Conservation (phyloP, 177 flowering plant genomes). For the Vitis hybrid region DNA sequence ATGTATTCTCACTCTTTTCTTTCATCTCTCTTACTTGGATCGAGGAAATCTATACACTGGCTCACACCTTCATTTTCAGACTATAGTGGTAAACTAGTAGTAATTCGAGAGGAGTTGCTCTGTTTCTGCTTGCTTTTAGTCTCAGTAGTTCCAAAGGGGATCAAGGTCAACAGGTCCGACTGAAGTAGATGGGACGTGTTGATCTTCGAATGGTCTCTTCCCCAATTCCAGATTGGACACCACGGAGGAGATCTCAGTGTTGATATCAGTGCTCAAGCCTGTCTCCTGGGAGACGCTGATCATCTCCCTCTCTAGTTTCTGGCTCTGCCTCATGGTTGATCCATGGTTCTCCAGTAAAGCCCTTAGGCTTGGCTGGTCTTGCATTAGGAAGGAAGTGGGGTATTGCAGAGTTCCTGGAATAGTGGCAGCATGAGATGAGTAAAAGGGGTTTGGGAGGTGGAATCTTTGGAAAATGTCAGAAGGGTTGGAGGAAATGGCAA, state of each 20-base stretch:
- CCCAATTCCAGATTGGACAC: slow-evolving; percentile 52
- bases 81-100: slow-evolving; percentile 10
- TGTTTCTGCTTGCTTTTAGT: neutral
- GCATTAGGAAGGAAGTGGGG: slow-evolving; percentile 22
- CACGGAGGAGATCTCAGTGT: slow-evolving; percentile 63
- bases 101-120: neutral
- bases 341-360: slow-evolving; percentile 35
- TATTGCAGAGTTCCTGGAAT: slow-evolving; percentile 15
- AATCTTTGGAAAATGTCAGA: neutral
- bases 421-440: slow-evolving; percentile 10
- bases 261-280: slow-evolving; percentile 45
- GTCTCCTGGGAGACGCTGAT: slow-evolving; percentile 57
- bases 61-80: slow-evolving; percentile 15
- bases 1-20: slow-evolving; percentile 2
- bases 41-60: slow-evolving; percentile 22
- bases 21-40: neutral
- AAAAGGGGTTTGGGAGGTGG: slow-evolving; percentile 4
- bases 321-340: slow-evolving; percentile 33
- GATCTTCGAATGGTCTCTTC: slow-evolving; percentile 39
- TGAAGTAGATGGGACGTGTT: slow-evolving; percentile 47
- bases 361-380: slow-evolving; percentile 39
- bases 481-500: slow-evolving; percentile 17
- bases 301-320: slow-evolving; percentile 54
- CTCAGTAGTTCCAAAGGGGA: slow-evolving; percentile 58
- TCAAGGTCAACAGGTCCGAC: slow-evolving; percentile 52